These are phyloP conservation scores for Nepenthes alata DNA, from an alignment of 179 eudicot genomes.

Conservation along the genomic window DNA sequence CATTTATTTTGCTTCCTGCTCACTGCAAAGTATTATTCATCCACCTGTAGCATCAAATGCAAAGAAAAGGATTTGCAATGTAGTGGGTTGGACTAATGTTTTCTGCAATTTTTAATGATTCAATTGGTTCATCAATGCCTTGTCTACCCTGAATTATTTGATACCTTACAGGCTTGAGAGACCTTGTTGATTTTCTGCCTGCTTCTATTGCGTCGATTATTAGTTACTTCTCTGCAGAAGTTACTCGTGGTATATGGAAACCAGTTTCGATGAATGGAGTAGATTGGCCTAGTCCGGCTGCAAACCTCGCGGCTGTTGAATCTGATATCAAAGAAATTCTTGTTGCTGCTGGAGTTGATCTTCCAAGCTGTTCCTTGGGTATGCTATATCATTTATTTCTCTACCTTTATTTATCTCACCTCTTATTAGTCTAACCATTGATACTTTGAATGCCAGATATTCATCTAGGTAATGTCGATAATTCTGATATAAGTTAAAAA, in stretches of 20 bases:
- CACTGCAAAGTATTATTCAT: neutral
- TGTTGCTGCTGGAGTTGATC: constrained; percentile 29
- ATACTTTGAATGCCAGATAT: too few relatives aligned
- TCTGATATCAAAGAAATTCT: constrained; percentile 28
- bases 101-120: neutral
- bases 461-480: too few relatives aligned
- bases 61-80: neutral
- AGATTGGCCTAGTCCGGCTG: constrained; percentile 45
- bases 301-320: constrained; percentile 19
- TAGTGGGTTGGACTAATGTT: neutral
- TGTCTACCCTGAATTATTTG: neutral
- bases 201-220: constrained; percentile 33
- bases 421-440: too few relatives aligned
- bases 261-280: constrained; percentile 34
- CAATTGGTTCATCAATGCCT: too few relatives aligned
- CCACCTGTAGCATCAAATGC: neutral
- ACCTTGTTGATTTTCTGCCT: constrained; percentile 33
- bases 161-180: constrained; percentile 28
- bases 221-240: constrained; percentile 41
- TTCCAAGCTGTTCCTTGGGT: constrained; percentile 27
- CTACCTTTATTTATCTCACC: neutral
- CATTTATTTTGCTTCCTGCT: neutral
- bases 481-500: too few relatives aligned
- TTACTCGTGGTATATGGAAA: constrained; percentile 39
- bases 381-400: neutral